phyloP scores from a whole-genome alignment of 345 rosid genomes.

The Excoecaria agallocha region DNA sequence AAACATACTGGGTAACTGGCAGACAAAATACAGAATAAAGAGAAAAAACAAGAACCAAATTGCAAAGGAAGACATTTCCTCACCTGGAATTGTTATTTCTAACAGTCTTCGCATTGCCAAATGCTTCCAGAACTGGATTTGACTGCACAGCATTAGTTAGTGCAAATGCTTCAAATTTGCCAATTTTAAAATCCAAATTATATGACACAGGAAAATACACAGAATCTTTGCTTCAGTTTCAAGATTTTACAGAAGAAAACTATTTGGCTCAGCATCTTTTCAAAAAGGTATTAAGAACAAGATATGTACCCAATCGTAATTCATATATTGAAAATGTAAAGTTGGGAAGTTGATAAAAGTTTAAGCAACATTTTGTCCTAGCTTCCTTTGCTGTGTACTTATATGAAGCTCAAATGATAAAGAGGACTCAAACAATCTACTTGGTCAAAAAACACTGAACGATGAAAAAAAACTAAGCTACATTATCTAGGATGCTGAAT shows the following conservation, averaged over 20 bases:
- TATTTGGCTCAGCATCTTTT: background rate
- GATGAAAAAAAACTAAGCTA: too few relatives aligned
- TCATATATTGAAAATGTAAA: slow-evolving; percentile 1
- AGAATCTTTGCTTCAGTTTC: background rate
- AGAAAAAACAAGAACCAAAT: background rate
- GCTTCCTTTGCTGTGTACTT: background rate
- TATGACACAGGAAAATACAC: background rate
- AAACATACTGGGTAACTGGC: background rate
- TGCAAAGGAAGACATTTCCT: slow-evolving; percentile 12
- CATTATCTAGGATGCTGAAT: slow-evolving; percentile 4
- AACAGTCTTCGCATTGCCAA: slow-evolving; percentile 93
- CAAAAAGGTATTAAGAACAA: background rate
- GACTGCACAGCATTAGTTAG: slow-evolving; percentile 57
- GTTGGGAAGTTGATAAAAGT: slow-evolving; percentile 5
- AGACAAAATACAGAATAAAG: background rate
- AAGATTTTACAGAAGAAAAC: background rate
- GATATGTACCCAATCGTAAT: background rate
- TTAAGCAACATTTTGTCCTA: background rate
- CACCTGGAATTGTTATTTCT: slow-evolving; percentile 91
- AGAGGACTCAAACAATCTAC: background rate
- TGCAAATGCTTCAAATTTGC: slow-evolving; percentile 11
- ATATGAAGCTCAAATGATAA: background rate
- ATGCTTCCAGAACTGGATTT: slow-evolving; percentile 93
- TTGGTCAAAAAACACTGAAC: background rate
- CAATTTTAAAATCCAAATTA: slow-evolving; percentile 3